Evolutionary conservation across 768 basidiomycete species (phyloP).

Genomic region (Boletus vermiculosoides): DNA sequence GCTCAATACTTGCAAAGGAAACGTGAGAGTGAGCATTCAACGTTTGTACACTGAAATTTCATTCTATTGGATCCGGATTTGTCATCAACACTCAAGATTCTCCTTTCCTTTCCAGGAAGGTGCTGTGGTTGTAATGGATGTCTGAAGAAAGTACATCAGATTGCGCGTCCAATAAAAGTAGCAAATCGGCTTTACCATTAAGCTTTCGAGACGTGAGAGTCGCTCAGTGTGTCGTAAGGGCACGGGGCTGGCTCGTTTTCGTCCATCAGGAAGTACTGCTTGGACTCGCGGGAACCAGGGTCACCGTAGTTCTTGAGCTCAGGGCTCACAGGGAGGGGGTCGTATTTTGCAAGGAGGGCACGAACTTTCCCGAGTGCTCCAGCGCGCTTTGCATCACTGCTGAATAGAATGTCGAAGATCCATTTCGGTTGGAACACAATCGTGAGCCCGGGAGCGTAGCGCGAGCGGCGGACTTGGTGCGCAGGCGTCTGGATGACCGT

Average conservation of each 20-base stretch:
- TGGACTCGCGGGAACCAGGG: slow-evolving; percentile 19
- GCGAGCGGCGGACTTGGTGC: slow-evolving; percentile 23
- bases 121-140: background rate
- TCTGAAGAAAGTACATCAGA: background rate
- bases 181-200: background rate
- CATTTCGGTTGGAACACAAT: slow-evolving; percentile 27
- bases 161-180: background rate
- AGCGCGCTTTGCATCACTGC: slow-evolving; percentile 16
- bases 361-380: slow-evolving; percentile 21
- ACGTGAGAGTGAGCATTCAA: background rate
- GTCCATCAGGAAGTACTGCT: slow-evolving; percentile 24
- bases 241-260: slow-evolving; percentile 21
- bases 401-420: slow-evolving; percentile 26
- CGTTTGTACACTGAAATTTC: background rate
- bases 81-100: background rate
- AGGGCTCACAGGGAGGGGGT: slow-evolving; percentile 22
- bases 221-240: slow-evolving; percentile 13
- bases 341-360: slow-evolving; percentile 16
- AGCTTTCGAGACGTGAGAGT: slow-evolving; percentile 1
- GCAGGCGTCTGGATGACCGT: slow-evolving; percentile 22
- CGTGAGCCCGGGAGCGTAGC: slow-evolving; percentile 19
- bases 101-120: slow-evolving; percentile 3
- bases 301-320: slow-evolving; percentile 27
- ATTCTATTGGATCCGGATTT: background rate
- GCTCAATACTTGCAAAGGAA: background rate